Base-by-base conservation (phyloP, 2,329 filamentous ascomycete species). In the Microascus cirrosus region DNA sequence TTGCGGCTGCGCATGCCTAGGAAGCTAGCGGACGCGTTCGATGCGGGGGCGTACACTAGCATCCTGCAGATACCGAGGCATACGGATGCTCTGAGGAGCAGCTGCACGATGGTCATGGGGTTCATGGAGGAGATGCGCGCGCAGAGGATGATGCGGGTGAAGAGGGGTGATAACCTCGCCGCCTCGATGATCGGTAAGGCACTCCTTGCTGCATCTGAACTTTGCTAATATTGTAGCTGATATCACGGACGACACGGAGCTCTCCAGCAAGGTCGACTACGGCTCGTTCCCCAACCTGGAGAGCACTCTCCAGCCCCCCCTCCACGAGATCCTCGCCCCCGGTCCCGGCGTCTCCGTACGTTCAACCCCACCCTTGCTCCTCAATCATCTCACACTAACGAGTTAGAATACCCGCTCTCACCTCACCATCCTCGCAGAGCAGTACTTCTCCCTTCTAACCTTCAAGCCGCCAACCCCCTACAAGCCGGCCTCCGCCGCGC, bases 331-430 rank as follows among this genome's bases (percentile, higher is more conserved):
- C 1, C 66, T 83, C 6, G 68, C 74, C n/a, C 65, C 80, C 24
- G 81, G 81, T 0, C 80, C 81, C 2, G 68, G 70, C 1, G 74
- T 76, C 45, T 79, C 79, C 13, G 80, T 83, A 69, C 55, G 74
- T 67, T 1, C 8, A 39, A 25, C 28, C 18, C 39, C 39, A n/a
- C 3, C 36, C 3, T 42, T 18, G 6, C 6, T 45, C 15, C 13
- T n/a, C 39, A 5, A 13, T 2, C 10, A 45, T n/a, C 39, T 7
- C 4, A 18, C 18, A 3, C 24, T 55, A 32, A 32, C 22, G 13
- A 50, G 5, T 2, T 60, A 83, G 79, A 76, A 75, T 60, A 67
- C 68, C 1, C 76, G 81, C 2, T 72, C 72, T 1, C 81, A 81
- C 53, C 65, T 83, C 0, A 67, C 70, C 0, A 64, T 83, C 13